Base-by-base conservation (phyloP, 139 green algal genomes). In the Diplosphaera chodatii region DNA sequence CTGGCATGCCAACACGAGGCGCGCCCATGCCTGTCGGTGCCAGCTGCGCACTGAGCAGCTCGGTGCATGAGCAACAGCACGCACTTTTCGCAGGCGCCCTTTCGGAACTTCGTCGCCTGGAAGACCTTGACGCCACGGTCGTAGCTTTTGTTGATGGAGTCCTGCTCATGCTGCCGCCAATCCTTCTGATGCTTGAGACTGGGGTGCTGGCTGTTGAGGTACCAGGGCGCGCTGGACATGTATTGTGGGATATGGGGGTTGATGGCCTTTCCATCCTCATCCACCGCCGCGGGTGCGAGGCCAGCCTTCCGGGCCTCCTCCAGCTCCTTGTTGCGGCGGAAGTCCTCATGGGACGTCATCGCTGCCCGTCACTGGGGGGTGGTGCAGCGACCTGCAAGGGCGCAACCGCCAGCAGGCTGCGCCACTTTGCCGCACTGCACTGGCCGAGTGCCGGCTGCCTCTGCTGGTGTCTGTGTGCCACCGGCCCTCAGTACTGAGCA, bases 231-330 rank as follows among this genome's bases (percentile, higher is more conserved):
- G 63, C 73, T 89, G 55, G 87, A 88, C 95, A 99, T 99, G 76
- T 97, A 98, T 83, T 98, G 86, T 2, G 96, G 96, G 68, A 99
- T 99, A 72, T 99, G 96, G 0, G 96, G 96, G 84, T 99, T 99
- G 77, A 99, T 99, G 65, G 96, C 93, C 66, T 95, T 96, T 62
- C 95, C 96, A 74, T 99, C 94, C 78, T 99, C 96, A 81, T 99
- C 96, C 0, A 98, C 69, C 28, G 71, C 83, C 66, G 74, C 68
- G 21, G 91, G 90, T 0, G 91, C 90, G 20, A 98, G 82, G 77
- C 94, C 94, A 8, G 94, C 94, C 74, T 98, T 98, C 63, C 94
- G 90, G 0, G 93, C 94, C 79, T 99, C 95, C 74, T 99, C 93
- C 30, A 99, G 82, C 83, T 98, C 94, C 80, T 89, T 90, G 70